Base-by-base conservation (phyloP, 768 basidiomycete genomes). In the Lanmaoa pseudosensibilis region DNA sequence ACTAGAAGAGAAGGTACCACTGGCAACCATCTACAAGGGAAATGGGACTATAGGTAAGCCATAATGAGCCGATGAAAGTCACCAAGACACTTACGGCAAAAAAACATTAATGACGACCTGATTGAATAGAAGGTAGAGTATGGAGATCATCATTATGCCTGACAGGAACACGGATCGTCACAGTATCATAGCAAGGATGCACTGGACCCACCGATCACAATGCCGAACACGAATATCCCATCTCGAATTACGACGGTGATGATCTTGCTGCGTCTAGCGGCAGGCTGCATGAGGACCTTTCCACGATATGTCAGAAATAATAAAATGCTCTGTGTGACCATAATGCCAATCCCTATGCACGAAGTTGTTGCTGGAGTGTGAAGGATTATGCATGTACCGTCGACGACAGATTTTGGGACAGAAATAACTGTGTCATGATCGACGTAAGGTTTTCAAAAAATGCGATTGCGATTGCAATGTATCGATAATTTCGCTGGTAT, bases 271-370 rank as follows among this genome's bases (percentile, higher is more conserved):
- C 41, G 55, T 33, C 65, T 54, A n/a, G 50, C 47, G 12, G 52
- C 46, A 30, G 54, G 49, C 23, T 36, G 49, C 39, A 57, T 44
- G 25, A 44, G 49, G 19, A 23, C 1, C n/a, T 56, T 66, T 10
- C 66, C 63, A n/a, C 36, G 57, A 46, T 50, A 65, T 1, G 55
- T 65, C 33, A 66, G 46, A 44, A 0, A 48, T 5, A 68, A 50
- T n/a, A 68, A 46, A 39, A 49, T 40, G 19, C 27, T 37, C 45
- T 66, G 66, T 19, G 63, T 52, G 36, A 52, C 19, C 7, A 59
- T 33, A n/a, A 55, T 37, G 21, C 36, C 38, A 21, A 62, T 41
- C 16, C 48, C 55, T 15, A 54, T 13, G 18, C 23, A 52, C 7
- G 21, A 36, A 15, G 33, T 10, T 16, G 23, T 21, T n/a, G 2